Percentiles rank a stretch among this genome's conserved stretches.
Evolutionary conservation across 1,284 basidiomycete species (phyloP).

Genomic region (Neolentinus lepideus): DNA sequence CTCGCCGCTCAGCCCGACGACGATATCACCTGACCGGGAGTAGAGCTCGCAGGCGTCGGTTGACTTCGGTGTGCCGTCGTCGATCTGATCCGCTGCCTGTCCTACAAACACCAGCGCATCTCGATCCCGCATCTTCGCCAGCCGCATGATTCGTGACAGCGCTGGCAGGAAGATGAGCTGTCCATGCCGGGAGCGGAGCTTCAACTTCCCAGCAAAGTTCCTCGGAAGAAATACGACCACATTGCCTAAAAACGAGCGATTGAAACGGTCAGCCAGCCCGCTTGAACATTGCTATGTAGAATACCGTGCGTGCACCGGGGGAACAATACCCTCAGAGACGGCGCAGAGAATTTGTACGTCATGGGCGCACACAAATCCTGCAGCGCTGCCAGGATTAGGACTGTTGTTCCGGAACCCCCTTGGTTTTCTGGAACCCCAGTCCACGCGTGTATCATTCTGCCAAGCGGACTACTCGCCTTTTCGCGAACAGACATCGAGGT

Average conservation of each 20-base stretch:
- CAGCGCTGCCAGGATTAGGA: too few species aligned
- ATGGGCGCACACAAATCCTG: not conserved
- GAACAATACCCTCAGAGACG: not conserved
- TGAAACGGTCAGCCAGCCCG: not conserved
- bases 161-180: conserved; percentile 18
- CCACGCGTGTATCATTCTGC: not conserved
- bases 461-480: conserved; percentile 12
- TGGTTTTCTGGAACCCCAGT: not conserved
- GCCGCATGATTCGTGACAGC: conserved; percentile 18
- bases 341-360: not conserved
- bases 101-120: conserved; percentile 17
- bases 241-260: conserved; percentile 10
- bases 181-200: conserved; percentile 14
- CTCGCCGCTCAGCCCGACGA: not conserved
- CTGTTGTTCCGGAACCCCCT: not conserved
- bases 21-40: not conserved
- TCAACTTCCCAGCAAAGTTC: conserved; percentile 19
- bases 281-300: not conserved
- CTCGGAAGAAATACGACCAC: conserved; percentile 20
- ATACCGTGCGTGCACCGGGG: not conserved
- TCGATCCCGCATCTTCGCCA: conserved; percentile 17
- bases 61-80: not conserved
- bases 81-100: conserved; percentile 4
- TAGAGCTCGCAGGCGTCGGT: not conserved
- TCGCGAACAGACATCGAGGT: conserved; percentile 17